These are phyloP conservation scores for Leishmania turanica DNA, from an alignment of 208 protist genomes.

Conservation along the genomic window DNA sequence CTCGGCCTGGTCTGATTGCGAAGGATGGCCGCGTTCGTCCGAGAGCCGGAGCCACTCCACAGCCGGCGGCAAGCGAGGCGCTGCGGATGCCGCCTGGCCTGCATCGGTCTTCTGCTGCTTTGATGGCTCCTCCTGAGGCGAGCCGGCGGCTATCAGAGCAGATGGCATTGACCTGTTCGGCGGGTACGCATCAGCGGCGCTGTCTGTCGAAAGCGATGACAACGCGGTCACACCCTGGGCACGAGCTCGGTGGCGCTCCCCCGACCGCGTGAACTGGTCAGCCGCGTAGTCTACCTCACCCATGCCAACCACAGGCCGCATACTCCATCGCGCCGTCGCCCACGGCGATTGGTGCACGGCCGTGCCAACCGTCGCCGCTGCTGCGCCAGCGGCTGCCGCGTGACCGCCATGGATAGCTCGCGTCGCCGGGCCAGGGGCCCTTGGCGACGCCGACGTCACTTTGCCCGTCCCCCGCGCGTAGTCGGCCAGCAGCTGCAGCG, in stretches of 20 bases:
- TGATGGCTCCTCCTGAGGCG: not conserved
- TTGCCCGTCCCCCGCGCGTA: conserved; percentile 5
- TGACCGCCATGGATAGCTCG: not conserved
- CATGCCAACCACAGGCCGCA: not conserved
- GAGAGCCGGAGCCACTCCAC: conserved; percentile 10
- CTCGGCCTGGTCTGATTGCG: not conserved
- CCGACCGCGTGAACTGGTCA: not conserved
- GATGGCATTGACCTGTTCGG: not conserved
- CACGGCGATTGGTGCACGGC: not conserved
- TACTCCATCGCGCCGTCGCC: conserved; percentile 2
- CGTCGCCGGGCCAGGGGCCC: not conserved
- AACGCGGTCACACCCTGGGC: not conserved
- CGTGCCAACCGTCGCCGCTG: not conserved
- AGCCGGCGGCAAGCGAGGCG: not conserved
- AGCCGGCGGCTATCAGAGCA: not conserved
- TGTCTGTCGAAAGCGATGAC: not conserved
- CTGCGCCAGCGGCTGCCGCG: not conserved
- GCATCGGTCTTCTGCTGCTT: not conserved
- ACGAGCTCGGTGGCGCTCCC: not conserved
- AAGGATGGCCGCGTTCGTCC: not conserved
- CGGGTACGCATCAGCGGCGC: not conserved
- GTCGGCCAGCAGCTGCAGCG: not conserved
- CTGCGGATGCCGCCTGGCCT: not conserved
- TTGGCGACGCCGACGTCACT: not conserved
- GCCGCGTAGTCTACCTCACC: not conserved